Percentiles rank a stretch among this genome's conserved stretches.
Conservation (phyloP, 1,284 basidiomycete species). For the Cerioporus squamosus region DNA sequence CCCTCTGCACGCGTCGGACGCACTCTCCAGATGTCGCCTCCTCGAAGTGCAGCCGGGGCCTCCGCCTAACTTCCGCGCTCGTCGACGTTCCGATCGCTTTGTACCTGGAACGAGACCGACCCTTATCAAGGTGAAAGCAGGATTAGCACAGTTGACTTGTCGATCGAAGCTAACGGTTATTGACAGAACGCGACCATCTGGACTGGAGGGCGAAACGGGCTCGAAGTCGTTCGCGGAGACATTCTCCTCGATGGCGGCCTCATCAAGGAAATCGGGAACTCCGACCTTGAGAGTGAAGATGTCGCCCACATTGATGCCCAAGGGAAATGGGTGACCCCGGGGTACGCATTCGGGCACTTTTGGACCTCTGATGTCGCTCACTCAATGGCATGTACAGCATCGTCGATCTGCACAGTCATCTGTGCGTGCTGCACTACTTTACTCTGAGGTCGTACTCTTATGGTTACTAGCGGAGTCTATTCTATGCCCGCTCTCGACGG, state of each 20-base stretch:
- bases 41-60: conserved; percentile 44
- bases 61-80: conserved; percentile 49
- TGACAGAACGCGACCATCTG: conserved; percentile 68
- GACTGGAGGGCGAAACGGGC: conserved; percentile 62
- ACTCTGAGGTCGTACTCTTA: neutral
- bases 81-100: conserved; percentile 69
- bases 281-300: neutral
- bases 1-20: conserved; percentile 33
- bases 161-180: neutral
- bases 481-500: conserved; percentile 26
- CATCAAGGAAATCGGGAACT: conserved; percentile 33
- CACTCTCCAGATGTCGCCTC: conserved; percentile 43
- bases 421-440: neutral
- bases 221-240: conserved; percentile 54
- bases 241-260: conserved; percentile 59
- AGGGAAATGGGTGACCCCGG: neutral
- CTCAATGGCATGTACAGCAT: conserved; percentile 8
- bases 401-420: conserved; percentile 22
- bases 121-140: conserved; percentile 35
- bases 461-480: conserved; percentile 13
- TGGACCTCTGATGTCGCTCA: too few relatives aligned
- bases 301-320: neutral
- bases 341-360: neutral
- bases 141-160: too few relatives aligned
- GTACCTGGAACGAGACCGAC: conserved; percentile 61